phyloP scores from a whole-genome alignment of 2,329 filamentous ascomycete species.

The Talaromyces atroroseus region DNA sequence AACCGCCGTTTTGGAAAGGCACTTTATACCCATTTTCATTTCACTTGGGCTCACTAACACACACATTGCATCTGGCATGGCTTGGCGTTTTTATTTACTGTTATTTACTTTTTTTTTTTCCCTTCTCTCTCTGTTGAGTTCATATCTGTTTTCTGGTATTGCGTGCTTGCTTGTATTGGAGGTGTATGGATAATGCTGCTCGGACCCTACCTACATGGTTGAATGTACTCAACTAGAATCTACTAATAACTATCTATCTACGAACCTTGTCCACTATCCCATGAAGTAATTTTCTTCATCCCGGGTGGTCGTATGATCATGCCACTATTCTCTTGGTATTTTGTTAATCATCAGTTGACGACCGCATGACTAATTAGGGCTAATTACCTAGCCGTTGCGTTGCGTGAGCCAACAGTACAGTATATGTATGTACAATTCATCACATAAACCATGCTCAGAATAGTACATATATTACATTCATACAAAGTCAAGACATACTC shows the following conservation, averaged over 20 bases:
- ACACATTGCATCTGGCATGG: constrained; percentile 14
- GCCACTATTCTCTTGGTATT: too few relatives aligned
- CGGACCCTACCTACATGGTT: neutral
- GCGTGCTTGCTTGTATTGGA: neutral
- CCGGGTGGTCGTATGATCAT: too few relatives aligned
- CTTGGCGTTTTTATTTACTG: constrained; percentile 8
- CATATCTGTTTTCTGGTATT: neutral
- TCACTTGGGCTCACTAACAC: neutral
- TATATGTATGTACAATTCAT: too few relatives aligned
- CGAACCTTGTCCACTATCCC: too few relatives aligned
- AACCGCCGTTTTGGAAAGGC: neutral
- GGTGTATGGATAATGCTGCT: neutral
- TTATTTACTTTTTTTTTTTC: neutral
- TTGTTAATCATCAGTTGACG: neutral
- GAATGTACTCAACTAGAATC: neutral
- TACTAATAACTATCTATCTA: neutral
- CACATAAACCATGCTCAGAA: too few relatives aligned
- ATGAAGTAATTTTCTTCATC: neutral
- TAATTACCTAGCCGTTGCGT: neutral
- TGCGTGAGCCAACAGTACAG: neutral
- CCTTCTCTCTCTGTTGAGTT: neutral
- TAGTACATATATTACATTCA: too few relatives aligned
- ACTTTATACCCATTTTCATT: constrained; percentile 8
- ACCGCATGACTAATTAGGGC: neutral
- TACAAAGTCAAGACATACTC: too few relatives aligned